Conservation (phyloP, 2,329 filamentous ascomycete species). For the Ophiostoma ips region DNA sequence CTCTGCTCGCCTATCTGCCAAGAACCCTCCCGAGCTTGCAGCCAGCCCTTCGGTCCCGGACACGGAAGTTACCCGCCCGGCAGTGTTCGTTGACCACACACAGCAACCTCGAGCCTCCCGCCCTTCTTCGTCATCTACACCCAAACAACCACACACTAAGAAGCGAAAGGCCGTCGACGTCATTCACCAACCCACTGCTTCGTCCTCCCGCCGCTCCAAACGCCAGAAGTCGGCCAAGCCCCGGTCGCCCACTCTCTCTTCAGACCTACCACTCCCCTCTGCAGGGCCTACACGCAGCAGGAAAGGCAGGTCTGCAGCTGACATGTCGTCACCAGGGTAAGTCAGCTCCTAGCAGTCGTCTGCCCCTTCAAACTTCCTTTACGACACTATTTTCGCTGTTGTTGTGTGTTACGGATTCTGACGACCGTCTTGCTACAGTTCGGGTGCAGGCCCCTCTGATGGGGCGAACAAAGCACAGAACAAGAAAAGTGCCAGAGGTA, state of each 20-base stretch:
- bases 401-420: neutral
- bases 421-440: slow-evolving; percentile 11
- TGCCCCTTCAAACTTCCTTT: too few species aligned
- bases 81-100: slow-evolving; percentile 22
- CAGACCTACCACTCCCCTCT: slow-evolving; percentile 20
- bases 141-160: slow-evolving; percentile 8
- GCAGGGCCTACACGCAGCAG: slow-evolving; percentile 33
- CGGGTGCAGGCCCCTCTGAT: slow-evolving; percentile 43
- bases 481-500: slow-evolving; percentile 45
- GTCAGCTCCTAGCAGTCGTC: too few species aligned
- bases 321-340: slow-evolving; percentile 65
- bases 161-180: slow-evolving; percentile 1
- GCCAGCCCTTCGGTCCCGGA: slow-evolving; percentile 25
- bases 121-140: neutral
- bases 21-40: slow-evolving; percentile 37
- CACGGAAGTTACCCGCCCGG: slow-evolving; percentile 21
- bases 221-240: slow-evolving; percentile 46
- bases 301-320: slow-evolving; percentile 46
- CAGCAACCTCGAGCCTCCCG: slow-evolving; percentile 17
- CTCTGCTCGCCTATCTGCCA: slow-evolving; percentile 77
- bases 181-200: slow-evolving; percentile 2
- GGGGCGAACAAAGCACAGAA: slow-evolving; percentile 41
- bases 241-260: slow-evolving; percentile 15
- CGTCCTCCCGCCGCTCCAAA: slow-evolving; percentile 50
- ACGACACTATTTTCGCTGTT: neutral